Conservation (phyloP, 208 protist genomes). For the Leishmania lainsoni region DNA sequence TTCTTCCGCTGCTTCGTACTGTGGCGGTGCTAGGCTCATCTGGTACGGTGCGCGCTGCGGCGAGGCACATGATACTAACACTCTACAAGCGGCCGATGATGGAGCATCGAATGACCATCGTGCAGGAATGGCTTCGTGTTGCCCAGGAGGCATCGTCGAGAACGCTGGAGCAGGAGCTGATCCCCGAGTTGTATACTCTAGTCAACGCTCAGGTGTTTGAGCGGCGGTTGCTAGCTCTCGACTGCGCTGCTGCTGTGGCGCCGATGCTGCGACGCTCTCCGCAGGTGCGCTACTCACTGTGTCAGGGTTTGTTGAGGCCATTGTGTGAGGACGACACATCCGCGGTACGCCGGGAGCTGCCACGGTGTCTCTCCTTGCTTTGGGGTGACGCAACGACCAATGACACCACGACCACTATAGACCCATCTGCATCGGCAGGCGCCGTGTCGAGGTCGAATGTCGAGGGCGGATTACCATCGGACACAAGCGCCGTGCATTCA, state of each 20-base stretch:
- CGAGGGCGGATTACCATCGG: neutral
- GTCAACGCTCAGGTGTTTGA: conserved; percentile 55
- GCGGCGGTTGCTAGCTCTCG: conserved; percentile 57
- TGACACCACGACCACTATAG: neutral
- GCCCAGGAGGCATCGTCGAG: conserved; percentile 37
- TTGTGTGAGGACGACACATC: conserved; percentile 69
- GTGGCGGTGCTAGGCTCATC: conserved; percentile 39
- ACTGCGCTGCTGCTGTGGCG: conserved; percentile 50
- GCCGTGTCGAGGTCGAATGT: neutral
- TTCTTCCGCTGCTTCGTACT: conserved; percentile 62
- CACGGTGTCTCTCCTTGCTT: conserved; percentile 47
- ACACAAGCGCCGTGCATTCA: neutral
- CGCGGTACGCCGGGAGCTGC: conserved; percentile 59
- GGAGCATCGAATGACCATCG: conserved; percentile 43
- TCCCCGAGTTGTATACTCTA: conserved; percentile 67
- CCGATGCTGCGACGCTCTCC: conserved; percentile 33
- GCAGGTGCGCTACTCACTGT: conserved; percentile 49
- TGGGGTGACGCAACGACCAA: conserved; percentile 34
- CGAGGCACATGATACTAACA: conserved; percentile 52
- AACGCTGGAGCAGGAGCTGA: conserved; percentile 59
- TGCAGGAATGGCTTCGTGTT: conserved; percentile 54
- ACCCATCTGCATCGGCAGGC: neutral
- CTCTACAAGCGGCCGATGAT: conserved; percentile 57
- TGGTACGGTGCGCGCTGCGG: conserved; percentile 34
- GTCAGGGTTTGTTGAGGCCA: conserved; percentile 57